Evolutionary conservation across 1,139 yeast genomes (phyloP).

Genomic region (Blastobotrys aristatus): DNA sequence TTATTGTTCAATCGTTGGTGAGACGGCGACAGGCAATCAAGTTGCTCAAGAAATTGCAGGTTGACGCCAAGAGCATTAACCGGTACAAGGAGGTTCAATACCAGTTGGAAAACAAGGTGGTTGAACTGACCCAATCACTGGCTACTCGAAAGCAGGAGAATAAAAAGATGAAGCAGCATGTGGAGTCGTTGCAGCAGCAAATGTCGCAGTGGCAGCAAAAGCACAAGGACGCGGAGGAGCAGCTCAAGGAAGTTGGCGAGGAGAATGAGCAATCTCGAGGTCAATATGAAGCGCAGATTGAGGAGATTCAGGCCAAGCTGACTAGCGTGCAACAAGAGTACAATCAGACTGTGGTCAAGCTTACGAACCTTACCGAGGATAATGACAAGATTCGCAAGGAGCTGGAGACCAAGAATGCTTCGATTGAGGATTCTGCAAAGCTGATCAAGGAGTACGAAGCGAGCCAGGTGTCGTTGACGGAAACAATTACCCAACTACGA

Average conservation of each 20-base stretch:
- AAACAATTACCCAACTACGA: constrained; percentile 65
- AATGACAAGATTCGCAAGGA: constrained; percentile 59
- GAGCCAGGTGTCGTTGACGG: constrained; percentile 42
- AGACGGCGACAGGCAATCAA: constrained; percentile 71
- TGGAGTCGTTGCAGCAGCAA: constrained; percentile 45
- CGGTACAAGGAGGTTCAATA: constrained; percentile 89
- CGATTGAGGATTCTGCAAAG: constrained; percentile 33
- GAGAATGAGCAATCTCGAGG: constrained; percentile 57
- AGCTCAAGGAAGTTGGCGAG: constrained; percentile 35
- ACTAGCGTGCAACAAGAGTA: constrained; percentile 49
- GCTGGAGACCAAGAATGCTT: constrained; percentile 56
- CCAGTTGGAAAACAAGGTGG: constrained; percentile 90
- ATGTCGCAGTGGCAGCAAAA: constrained; percentile 33
- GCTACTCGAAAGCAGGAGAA: constrained; percentile 77
- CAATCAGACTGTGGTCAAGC: constrained; percentile 55
- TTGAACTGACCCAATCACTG: constrained; percentile 82
- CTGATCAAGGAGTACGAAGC: constrained; percentile 30
- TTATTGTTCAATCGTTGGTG: constrained; percentile 69
- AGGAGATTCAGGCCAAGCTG: constrained; percentile 45
- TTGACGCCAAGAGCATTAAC: constrained; percentile 86
- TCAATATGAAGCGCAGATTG: constrained; percentile 48
- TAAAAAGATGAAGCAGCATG: constrained; percentile 60
- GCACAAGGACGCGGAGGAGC: constrained; percentile 29
- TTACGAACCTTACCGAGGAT: constrained; percentile 58
- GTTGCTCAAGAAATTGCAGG: constrained; percentile 58